These are phyloP conservation scores for Aspergillus brasiliensis DNA, from an alignment of 2,329 filamentous ascomycete species.

Conservation along the genomic window DNA sequence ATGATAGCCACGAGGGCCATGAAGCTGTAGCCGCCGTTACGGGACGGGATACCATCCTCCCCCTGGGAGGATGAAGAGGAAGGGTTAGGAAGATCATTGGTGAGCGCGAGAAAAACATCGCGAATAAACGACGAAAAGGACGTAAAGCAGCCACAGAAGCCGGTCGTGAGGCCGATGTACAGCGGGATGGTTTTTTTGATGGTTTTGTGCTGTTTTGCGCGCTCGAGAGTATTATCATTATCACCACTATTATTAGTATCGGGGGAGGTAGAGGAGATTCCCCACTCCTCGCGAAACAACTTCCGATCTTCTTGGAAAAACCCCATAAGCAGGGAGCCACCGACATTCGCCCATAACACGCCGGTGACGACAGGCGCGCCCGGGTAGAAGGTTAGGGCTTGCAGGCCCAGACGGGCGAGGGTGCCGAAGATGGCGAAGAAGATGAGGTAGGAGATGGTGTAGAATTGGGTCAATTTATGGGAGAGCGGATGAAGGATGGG, in stretches of 20 bases:
- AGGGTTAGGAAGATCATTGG: slow-evolving; percentile 68
- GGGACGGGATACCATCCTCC: slow-evolving; percentile 45
- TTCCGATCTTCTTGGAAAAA: slow-evolving; percentile 78
- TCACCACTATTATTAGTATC: slow-evolving; percentile 29
- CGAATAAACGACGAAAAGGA: slow-evolving; percentile 85
- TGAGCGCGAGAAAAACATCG: slow-evolving; percentile 76
- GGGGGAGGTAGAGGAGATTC: too few species aligned
- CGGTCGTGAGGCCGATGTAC: slow-evolving; percentile 83
- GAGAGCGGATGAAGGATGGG: slow-evolving; percentile 43
- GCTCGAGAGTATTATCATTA: slow-evolving; percentile 27
- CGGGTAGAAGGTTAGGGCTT: slow-evolving; percentile 77
- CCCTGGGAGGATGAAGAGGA: too few species aligned
- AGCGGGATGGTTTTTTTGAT: slow-evolving; percentile 84
- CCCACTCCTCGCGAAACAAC: slow-evolving; percentile 72
- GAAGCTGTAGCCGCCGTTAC: slow-evolving; percentile 78
- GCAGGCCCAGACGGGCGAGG: slow-evolving; percentile 76
- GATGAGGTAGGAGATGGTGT: slow-evolving; percentile 78
- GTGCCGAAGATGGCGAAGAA: slow-evolving; percentile 86
- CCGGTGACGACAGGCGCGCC: slow-evolving; percentile 73
- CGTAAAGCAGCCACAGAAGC: slow-evolving; percentile 87
- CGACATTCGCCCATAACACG: slow-evolving; percentile 85
- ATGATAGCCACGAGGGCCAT: slow-evolving; percentile 76
- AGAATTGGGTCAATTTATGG: slow-evolving; percentile 59
- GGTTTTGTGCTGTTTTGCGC: slow-evolving; percentile 58
- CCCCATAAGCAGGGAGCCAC: slow-evolving; percentile 79